A percentile compares a stretch with the other conserved stretches of the same genome.
These are phyloP conservation scores for Cylindrotheca fusiformis DNA, from an alignment of 108 stramenopile species.

Conservation along the genomic window DNA sequence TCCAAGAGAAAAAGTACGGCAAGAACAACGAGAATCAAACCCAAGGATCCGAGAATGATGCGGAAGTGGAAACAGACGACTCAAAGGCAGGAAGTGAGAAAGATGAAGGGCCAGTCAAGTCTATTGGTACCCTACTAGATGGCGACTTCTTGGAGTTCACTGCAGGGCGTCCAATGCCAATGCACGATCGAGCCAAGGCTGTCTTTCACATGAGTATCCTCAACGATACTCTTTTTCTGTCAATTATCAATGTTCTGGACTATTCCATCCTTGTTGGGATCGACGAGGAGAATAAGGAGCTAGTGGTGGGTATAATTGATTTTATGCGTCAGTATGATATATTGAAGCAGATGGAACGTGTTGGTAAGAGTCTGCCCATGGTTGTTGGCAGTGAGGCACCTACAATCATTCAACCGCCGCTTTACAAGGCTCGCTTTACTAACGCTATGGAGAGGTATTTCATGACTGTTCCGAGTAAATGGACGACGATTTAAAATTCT, in stretches of 20 bases:
- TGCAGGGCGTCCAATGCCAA: slow-evolving; percentile 86
- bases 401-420: slow-evolving; percentile 96
- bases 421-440: slow-evolving; percentile 93
- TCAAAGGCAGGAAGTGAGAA: slow-evolving; percentile 25
- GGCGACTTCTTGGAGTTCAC: slow-evolving; percentile 96
- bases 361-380: slow-evolving; percentile 95
- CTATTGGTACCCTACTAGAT: slow-evolving; percentile 76
- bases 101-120: slow-evolving; percentile 10
- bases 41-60: slow-evolving; percentile 22
- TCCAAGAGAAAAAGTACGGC: slow-evolving; percentile 42
- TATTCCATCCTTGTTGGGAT: slow-evolving; percentile 97
- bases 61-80: slow-evolving; percentile 29
- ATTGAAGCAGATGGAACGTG: slow-evolving; percentile 96
- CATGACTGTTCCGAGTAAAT: slow-evolving; percentile 96
- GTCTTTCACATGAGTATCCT: slow-evolving; percentile 92
- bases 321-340: slow-evolving; percentile 98
- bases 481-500: slow-evolving; percentile 88
- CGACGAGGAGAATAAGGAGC: slow-evolving; percentile 89
- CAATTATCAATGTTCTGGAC: slow-evolving; percentile 95
- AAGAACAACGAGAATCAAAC: slow-evolving; percentile 10
- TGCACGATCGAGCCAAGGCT: slow-evolving; percentile 91
- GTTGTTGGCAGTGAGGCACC: slow-evolving; percentile 95
- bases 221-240: slow-evolving; percentile 94
- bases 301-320: slow-evolving; percentile 98
- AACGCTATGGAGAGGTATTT: slow-evolving; percentile 98